phyloP scores from a whole-genome alignment of 2,329 filamentous ascomycete genomes.

The Knoxdaviesia capensis region DNA sequence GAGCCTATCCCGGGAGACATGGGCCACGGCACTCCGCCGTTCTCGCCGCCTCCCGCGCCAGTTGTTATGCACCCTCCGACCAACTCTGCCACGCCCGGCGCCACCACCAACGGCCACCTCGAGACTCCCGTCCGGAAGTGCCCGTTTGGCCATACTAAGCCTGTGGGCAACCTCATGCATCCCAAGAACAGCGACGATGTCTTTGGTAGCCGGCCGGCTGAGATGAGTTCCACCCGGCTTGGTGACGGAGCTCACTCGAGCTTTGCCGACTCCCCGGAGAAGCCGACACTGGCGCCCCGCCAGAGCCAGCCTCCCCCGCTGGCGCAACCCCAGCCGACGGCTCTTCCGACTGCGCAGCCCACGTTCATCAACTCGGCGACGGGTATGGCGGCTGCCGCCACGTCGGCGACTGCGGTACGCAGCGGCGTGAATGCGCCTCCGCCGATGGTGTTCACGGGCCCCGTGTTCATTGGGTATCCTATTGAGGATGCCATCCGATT shows the following conservation, averaged over 20 bases:
- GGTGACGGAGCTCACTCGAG: too few species aligned
- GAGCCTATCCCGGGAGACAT: constrained; percentile 11
- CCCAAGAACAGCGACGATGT: not conserved
- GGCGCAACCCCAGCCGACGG: constrained; percentile 3
- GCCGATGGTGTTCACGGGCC: constrained; percentile 76
- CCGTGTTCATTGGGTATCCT: constrained; percentile 83
- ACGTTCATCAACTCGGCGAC: constrained; percentile 28
- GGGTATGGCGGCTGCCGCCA: constrained; percentile 9
- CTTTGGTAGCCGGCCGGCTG: not conserved
- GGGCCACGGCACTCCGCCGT: constrained; percentile 19
- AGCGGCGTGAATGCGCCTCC: constrained; percentile 14
- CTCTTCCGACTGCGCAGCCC: constrained; percentile 16
- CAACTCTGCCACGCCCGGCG: constrained; percentile 7
- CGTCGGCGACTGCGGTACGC: not conserved
- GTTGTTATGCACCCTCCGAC: constrained; percentile 23
- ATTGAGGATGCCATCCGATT: constrained; percentile 64
- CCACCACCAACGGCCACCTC: not conserved
- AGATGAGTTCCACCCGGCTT: not conserved
- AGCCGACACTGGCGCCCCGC: too few species aligned
- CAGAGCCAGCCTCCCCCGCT: constrained; percentile 6
- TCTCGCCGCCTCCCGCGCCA: constrained; percentile 37
- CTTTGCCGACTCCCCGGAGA: too few species aligned
- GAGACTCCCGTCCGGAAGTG: constrained; percentile 19
- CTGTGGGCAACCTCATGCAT: constrained; percentile 11
- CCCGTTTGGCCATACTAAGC: constrained; percentile 34